Percentiles rank a stretch among this genome's conserved stretches.
Conservation (phyloP, 805 yeast species). For the Cyberlindnera samutprakarnensis region DNA sequence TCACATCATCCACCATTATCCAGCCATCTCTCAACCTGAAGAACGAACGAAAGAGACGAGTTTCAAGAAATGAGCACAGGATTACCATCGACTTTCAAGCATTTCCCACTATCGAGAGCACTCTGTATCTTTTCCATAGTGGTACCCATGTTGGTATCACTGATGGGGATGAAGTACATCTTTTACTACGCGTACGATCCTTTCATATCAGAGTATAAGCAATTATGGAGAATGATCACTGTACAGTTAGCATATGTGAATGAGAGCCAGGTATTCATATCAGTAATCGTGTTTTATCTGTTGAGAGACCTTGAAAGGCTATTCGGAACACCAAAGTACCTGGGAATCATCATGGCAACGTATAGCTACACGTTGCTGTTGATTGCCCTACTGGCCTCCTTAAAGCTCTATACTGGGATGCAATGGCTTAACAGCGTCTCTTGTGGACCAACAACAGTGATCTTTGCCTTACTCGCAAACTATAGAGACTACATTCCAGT, state of each 20-base stretch:
- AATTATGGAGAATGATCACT: constrained; percentile 22
- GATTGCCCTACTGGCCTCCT: constrained; percentile 5
- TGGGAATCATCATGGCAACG: constrained; percentile 15
- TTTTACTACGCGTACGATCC: constrained; percentile 26
- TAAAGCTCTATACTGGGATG: constrained; percentile 16
- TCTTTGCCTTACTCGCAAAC: constrained; percentile 29
- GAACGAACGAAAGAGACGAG: too few species aligned
- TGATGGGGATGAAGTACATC: constrained; percentile 29
- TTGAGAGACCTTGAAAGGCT: constrained; percentile 31
- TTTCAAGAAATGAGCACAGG: constrained; percentile 23
- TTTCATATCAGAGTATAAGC: constrained; percentile 26
- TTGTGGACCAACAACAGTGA: constrained; percentile 27
- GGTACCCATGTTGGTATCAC: constrained; percentile 27
- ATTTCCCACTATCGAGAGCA: constrained; percentile 28
- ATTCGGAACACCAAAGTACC: constrained; percentile 28
- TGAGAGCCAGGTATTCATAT: constrained; percentile 29
- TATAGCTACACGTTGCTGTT: constrained; percentile 12
- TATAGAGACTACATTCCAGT: constrained; percentile 32
- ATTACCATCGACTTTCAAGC: constrained; percentile 30
- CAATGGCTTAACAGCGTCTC: constrained; percentile 10
- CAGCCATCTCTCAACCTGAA: too few species aligned
- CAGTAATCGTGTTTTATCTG: constrained; percentile 29
- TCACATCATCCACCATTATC: too few species aligned
- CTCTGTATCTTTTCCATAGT: constrained; percentile 17
- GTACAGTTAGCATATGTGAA: constrained; percentile 19